These are phyloP conservation scores for Aegilops bicornis DNA, from an alignment of 176 grass and related monocot species.

Conservation along the genomic window DNA sequence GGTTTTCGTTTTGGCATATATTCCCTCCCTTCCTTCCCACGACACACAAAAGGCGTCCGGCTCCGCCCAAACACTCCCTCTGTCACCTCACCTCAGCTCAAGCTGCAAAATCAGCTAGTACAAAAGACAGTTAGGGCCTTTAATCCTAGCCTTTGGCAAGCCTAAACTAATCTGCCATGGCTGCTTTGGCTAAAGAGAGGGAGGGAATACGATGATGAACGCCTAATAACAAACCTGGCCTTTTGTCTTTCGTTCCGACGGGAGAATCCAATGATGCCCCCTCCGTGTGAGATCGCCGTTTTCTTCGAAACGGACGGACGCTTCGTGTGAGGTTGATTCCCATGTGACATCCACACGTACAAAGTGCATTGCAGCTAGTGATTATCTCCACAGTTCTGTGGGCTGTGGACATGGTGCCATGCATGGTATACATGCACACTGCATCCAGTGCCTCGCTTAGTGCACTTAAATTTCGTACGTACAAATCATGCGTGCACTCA, in stretches of 20 bases:
- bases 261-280: conserved; percentile 47
- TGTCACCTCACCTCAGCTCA: not conserved
- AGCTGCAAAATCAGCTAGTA: not conserved
- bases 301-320: not conserved
- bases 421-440: not conserved
- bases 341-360: conserved; percentile 36
- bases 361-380: not conserved
- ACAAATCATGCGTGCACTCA: not conserved
- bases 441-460: not conserved
- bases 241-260: conserved; percentile 30
- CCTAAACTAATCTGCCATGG: not conserved
- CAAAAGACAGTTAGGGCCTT: conserved; percentile 56
- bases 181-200: conserved; percentile 45
- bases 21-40: conserved; percentile 38
- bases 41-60: conserved; percentile 23
- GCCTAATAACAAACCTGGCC: not conserved
- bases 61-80: not conserved
- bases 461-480: not conserved
- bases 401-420: not conserved
- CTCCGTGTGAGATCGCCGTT: not conserved
- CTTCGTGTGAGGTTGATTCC: conserved; percentile 31
- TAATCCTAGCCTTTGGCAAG: conserved; percentile 42
- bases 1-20: conserved; percentile 53
- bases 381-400: not conserved
- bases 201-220: not conserved